Percentiles rank a stretch among this genome's conserved stretches.
Conservation (phyloP, 257 asterid species). For the Rauvolfia tetraphylla region DNA sequence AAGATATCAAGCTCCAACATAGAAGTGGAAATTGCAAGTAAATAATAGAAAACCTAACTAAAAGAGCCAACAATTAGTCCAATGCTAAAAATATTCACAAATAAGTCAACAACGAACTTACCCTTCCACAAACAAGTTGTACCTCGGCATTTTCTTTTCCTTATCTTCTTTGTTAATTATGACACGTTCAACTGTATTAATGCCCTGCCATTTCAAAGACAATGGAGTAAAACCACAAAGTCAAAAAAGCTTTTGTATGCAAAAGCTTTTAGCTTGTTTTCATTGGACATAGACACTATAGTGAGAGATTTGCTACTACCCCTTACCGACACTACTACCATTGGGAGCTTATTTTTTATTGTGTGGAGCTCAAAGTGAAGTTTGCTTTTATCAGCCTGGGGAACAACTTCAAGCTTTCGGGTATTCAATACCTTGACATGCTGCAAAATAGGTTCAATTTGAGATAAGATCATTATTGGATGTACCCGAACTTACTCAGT, state of each 20-base stretch:
- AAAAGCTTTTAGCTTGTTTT: background rate
- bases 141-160: conserved; percentile 25
- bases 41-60: background rate
- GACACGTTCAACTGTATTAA: conserved; percentile 73
- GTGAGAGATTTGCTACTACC: background rate
- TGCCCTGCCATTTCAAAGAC: conserved; percentile 55
- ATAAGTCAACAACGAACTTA: conserved; percentile 29
- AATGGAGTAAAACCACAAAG: conserved; percentile 3
- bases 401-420: conserved; percentile 53
- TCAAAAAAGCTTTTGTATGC: background rate
- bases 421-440: conserved; percentile 49
- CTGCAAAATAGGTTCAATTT: conserved; percentile 35
- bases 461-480: background rate
- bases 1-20: background rate
- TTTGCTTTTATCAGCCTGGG: conserved; percentile 44
- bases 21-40: background rate
- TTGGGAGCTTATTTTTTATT: conserved; percentile 61
- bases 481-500: background rate
- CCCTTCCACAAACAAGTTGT: conserved; percentile 91
- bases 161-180: conserved; percentile 53
- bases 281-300: background rate
- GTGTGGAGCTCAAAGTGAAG: conserved; percentile 69
- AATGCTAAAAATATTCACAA: background rate
- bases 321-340: conserved; percentile 76
- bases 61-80: background rate